These are phyloP conservation scores for Acacia acuminata DNA, from an alignment of 306 rosid genomes.

Conservation along the genomic window DNA sequence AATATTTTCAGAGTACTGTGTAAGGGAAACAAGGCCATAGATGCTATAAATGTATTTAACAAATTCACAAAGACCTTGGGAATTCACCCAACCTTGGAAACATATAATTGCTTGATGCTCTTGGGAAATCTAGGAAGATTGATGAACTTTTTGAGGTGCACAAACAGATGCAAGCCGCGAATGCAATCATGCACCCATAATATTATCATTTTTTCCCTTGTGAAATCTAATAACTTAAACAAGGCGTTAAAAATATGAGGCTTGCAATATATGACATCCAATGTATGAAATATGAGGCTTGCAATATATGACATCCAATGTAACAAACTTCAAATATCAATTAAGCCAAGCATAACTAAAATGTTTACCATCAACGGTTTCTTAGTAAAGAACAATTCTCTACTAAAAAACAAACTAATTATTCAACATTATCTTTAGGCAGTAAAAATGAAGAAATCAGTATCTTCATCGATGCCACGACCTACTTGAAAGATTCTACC, in stretches of 20 bases:
- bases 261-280: background rate
- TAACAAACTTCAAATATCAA: background rate
- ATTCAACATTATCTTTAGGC: background rate
- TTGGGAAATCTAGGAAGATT: constrained; percentile 50
- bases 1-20: no score
- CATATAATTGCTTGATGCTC: constrained; percentile 11
- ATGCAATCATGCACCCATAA: constrained; percentile 69
- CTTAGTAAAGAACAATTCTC: background rate
- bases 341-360: background rate
- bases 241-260: constrained; percentile 45
- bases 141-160: no score
- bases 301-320: background rate
- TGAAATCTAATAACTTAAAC: constrained; percentile 53
- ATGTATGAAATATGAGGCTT: background rate
- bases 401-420: background rate
- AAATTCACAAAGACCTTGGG: no score
- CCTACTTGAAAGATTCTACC: background rate
- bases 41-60: no score
- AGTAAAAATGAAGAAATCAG: background rate
- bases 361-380: constrained; percentile 1
- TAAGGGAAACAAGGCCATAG: no score
- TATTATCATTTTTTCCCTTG: constrained; percentile 72
- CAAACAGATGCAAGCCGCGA: constrained; percentile 70
- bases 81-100: no score
- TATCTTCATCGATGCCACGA: background rate